A percentile compares a stretch with the other conserved stretches of the same genome.
Evolutionary conservation across 768 basidiomycete genomes (phyloP).

Genomic region (Kondoa malvinella): DNA sequence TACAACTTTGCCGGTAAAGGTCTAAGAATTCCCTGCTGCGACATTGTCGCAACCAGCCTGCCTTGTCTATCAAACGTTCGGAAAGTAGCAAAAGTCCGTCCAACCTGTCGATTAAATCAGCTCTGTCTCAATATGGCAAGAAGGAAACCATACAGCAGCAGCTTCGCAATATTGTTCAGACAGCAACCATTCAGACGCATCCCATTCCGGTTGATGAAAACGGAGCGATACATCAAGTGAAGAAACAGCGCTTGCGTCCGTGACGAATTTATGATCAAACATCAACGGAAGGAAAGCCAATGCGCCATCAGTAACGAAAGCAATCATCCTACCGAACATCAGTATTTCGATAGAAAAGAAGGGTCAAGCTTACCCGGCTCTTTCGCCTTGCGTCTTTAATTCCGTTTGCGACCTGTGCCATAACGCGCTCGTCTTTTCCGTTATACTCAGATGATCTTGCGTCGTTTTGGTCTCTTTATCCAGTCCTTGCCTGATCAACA

Average conservation of each 20-base stretch:
- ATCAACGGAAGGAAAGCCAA: background rate
- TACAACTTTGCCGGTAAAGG: too few relatives aligned
- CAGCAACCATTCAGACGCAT: background rate
- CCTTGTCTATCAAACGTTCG: background rate
- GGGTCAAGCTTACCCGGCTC: background rate
- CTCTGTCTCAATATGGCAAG: too few relatives aligned
- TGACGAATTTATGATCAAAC: background rate
- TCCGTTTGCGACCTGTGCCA: background rate
- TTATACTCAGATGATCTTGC: background rate
- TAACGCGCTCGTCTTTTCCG: background rate
- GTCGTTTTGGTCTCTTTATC: background rate
- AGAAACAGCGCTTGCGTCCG: background rate
- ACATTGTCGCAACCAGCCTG: background rate
- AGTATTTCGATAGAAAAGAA: background rate
- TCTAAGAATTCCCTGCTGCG: background rate
- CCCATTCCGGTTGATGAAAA: background rate
- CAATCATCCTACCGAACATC: background rate
- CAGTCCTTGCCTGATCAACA: background rate
- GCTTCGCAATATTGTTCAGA: background rate
- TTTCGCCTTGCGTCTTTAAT: background rate
- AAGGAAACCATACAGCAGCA: too few relatives aligned
- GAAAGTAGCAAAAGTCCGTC: background rate
- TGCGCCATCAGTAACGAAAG: background rate
- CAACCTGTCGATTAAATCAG: too few relatives aligned
- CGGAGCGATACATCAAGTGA: background rate